These are phyloP conservation scores for Hanseniaspora hatyaiensis DNA, from an alignment of 805 yeast genomes.

Conservation along the genomic window DNA sequence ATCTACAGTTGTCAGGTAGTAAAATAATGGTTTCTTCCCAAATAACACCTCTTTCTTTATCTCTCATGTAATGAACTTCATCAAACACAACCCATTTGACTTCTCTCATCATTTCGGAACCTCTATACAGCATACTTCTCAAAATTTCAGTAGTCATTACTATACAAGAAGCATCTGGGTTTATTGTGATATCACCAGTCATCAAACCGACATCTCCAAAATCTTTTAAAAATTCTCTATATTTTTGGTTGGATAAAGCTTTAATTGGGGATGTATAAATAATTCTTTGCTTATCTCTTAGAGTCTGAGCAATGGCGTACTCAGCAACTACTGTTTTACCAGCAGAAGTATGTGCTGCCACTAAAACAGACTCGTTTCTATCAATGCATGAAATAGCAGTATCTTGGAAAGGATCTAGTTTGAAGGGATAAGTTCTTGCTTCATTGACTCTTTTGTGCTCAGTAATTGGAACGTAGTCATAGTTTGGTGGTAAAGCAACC, in stretches of 20 bases:
- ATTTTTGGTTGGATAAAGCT: slow-evolving; percentile 88
- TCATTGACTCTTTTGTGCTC: slow-evolving; percentile 67
- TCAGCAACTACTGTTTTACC: slow-evolving; percentile 97
- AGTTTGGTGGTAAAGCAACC: slow-evolving; percentile 90
- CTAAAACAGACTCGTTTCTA: slow-evolving; percentile 84
- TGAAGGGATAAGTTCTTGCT: slow-evolving; percentile 86
- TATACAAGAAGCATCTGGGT: slow-evolving; percentile 94
- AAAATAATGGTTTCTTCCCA: slow-evolving; percentile 98
- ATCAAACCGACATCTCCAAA: slow-evolving; percentile 72
- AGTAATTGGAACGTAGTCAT: slow-evolving; percentile 75
- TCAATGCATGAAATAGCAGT: slow-evolving; percentile 94
- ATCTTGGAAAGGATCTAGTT: slow-evolving; percentile 93
- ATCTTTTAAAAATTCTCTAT: slow-evolving; percentile 81
- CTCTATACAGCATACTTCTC: slow-evolving; percentile 91
- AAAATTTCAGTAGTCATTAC: slow-evolving; percentile 99
- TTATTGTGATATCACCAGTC: slow-evolving; percentile 98
- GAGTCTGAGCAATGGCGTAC: slow-evolving; percentile 91
- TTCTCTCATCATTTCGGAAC: slow-evolving; percentile 96
- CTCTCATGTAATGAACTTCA: slow-evolving; percentile 98
- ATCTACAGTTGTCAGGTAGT: slow-evolving; percentile 90
- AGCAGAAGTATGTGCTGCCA: slow-evolving; percentile 95
- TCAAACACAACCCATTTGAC: slow-evolving; percentile 98
- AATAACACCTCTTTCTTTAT: slow-evolving; percentile 94
- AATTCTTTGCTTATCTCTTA: slow-evolving; percentile 82
- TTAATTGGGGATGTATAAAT: slow-evolving; percentile 92